Evolutionary conservation across 2,329 filamentous ascomycete species (phyloP).

Genomic region (Fusarium miscanthi): DNA sequence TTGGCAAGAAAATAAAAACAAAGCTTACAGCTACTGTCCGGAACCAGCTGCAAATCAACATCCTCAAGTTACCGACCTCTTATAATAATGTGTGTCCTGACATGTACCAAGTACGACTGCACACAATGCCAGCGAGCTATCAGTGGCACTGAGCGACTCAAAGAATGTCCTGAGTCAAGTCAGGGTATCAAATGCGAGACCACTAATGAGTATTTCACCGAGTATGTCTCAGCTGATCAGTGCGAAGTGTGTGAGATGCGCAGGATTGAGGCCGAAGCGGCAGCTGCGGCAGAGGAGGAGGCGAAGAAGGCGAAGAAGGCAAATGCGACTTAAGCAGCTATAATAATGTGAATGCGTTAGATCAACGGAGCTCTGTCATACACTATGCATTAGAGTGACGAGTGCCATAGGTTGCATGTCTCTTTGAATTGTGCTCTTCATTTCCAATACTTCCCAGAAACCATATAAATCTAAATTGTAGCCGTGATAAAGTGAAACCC

Average conservation of each 20-base stretch:
- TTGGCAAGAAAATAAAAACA: background rate
- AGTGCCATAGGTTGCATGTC: background rate
- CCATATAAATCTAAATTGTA: conserved; percentile 6
- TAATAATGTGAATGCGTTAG: background rate
- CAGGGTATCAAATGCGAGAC: conserved; percentile 9
- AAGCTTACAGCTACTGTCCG: background rate
- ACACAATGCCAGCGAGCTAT: conserved; percentile 26
- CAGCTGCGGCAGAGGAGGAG: background rate
- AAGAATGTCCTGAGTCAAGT: background rate
- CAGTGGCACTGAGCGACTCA: conserved; percentile 4
- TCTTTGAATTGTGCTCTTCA: background rate
- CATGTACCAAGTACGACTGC: conserved; percentile 29
- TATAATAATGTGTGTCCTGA: conserved; percentile 15
- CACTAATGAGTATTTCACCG: background rate
- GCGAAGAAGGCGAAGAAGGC: background rate
- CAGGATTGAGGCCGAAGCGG: conserved; percentile 5
- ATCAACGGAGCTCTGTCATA: background rate
- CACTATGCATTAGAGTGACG: background rate
- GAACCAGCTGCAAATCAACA: background rate
- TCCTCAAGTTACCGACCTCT: background rate
- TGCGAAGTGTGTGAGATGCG: conserved; percentile 29
- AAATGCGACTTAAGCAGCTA: background rate
- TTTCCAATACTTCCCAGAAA: background rate
- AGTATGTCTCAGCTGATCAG: conserved; percentile 22
- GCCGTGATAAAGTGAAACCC: background rate